Percentiles rank a stretch among this genome's conserved stretches.
Conservation (phyloP, 1,139 yeast species). For the Zygosaccharomyces pseudobailii region DNA sequence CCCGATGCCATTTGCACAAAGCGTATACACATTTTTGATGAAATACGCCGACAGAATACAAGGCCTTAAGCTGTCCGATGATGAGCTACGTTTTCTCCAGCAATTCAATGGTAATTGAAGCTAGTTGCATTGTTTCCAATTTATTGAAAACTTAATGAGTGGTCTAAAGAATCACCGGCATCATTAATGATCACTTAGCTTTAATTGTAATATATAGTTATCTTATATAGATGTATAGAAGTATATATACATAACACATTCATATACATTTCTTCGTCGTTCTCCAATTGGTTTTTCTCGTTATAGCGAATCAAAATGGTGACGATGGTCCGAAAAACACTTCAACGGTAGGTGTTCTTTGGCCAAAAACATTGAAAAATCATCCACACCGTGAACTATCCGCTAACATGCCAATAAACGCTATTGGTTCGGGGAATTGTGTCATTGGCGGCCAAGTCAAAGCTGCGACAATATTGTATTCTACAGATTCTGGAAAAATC, state of each 20-base stretch:
- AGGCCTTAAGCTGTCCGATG: constrained; percentile 18
- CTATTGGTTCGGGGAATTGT: constrained; percentile 63
- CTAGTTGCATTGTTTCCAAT: background rate
- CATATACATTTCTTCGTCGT: background rate
- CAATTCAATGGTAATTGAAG: constrained; percentile 8
- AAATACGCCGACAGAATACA: constrained; percentile 21
- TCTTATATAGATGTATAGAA: background rate
- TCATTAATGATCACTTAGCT: background rate
- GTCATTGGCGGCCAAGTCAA: constrained; percentile 46
- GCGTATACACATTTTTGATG: constrained; percentile 24
- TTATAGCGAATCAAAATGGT: background rate
- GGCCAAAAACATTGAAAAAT: background rate
- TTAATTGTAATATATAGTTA: constrained; percentile 1
- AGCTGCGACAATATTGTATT: constrained; percentile 68
- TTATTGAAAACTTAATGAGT: background rate
- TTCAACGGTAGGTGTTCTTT: background rate
- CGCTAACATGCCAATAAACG: constrained; percentile 47
- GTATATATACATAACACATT: background rate
- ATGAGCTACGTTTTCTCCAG: constrained; percentile 25
- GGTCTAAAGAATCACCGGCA: no score
- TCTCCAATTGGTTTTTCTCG: no score
- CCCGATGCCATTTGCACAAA: constrained; percentile 25
- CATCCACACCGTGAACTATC: background rate
- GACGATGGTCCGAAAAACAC: no score
- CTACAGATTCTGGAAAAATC: constrained; percentile 61